A percentile compares a stretch with the other conserved stretches of the same genome.
Evolutionary conservation across 164 flowering plant genomes (phyloP).

Genomic region (Aristolochia fimbriata): DNA sequence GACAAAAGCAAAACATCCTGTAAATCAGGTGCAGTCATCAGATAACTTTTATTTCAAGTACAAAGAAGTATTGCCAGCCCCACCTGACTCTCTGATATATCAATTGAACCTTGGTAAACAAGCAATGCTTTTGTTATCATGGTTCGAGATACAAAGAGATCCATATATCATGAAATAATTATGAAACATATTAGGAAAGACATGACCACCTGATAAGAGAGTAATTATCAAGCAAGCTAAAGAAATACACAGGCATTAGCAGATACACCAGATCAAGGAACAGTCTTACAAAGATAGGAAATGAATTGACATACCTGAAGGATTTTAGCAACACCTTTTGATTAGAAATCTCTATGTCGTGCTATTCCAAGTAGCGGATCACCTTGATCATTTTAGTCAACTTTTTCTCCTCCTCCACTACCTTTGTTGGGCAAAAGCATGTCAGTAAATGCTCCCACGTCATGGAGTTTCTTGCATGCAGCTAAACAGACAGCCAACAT

Average conservation of each 20-base stretch:
- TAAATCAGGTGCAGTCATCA: too few relatives aligned
- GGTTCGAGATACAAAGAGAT: slow-evolving; percentile 95
- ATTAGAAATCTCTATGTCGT: slow-evolving; percentile 95
- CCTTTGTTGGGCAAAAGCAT: slow-evolving; percentile 99
- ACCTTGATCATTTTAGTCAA: slow-evolving; percentile 70
- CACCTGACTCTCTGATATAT: slow-evolving; percentile 68
- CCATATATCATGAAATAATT: slow-evolving; percentile 16
- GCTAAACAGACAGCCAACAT: slow-evolving; percentile 92
- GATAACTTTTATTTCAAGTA: too few relatives aligned
- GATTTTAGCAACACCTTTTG: slow-evolving; percentile 91
- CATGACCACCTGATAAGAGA: background rate
- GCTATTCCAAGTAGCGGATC: slow-evolving; percentile 96
- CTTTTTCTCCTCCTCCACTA: slow-evolving; percentile 68
- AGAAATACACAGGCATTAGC: background rate
- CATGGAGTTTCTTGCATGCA: slow-evolving; percentile 98
- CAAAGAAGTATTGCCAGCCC: slow-evolving; percentile 4
- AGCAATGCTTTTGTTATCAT: slow-evolving; percentile 82
- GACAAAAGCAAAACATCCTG: background rate
- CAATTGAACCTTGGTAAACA: slow-evolving; percentile 56
- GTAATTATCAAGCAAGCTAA: background rate
- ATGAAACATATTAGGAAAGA: background rate
- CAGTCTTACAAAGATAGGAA: background rate
- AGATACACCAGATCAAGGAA: background rate
- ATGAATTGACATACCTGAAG: slow-evolving; percentile 53
- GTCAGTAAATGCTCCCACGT: slow-evolving; percentile 98